Evolutionary conservation across 2,329 filamentous ascomycete species (phyloP).

Genomic region (Blastomyces silverae): DNA sequence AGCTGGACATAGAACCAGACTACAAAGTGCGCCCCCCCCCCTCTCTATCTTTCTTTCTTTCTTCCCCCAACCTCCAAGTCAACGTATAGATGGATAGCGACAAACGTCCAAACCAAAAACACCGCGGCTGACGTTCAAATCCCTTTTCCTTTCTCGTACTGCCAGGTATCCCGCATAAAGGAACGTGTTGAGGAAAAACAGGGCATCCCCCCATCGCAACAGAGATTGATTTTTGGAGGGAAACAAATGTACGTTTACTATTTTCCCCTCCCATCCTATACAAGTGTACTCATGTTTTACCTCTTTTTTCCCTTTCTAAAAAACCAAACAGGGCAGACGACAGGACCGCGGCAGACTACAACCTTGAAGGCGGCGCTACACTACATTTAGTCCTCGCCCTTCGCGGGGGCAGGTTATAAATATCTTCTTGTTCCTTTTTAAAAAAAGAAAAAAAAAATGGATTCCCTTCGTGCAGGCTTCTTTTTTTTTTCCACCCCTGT

Average conservation of each 20-base stretch:
- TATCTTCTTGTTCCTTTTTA: neutral
- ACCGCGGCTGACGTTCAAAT: neutral
- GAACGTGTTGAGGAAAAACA: slow-evolving; percentile 99
- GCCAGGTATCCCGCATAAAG: slow-evolving; percentile 88
- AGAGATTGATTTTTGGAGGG: slow-evolving; percentile 89
- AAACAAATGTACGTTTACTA: slow-evolving; percentile 79
- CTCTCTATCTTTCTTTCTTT: neutral
- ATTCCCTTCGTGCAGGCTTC: too few species aligned
- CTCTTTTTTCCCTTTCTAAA: slow-evolving; percentile 1
- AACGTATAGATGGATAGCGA: neutral
- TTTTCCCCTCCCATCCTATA: neutral
- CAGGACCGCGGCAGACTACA: slow-evolving; percentile 85
- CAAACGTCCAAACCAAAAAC: neutral
- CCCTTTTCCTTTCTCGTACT: neutral
- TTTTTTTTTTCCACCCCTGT: neutral
- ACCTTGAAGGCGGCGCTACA: slow-evolving; percentile 83
- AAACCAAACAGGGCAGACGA: slow-evolving; percentile 70
- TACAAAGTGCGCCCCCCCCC: slow-evolving; percentile 62
- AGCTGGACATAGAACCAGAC: slow-evolving; percentile 89
- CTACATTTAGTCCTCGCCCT: slow-evolving; percentile 93
- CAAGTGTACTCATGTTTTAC: neutral
- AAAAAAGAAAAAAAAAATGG: neutral
- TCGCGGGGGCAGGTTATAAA: slow-evolving; percentile 57
- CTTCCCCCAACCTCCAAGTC: neutral
- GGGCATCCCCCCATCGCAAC: slow-evolving; percentile 93